Base-by-base conservation (phyloP, 805 yeast genomes). In the Ogataea pini region DNA sequence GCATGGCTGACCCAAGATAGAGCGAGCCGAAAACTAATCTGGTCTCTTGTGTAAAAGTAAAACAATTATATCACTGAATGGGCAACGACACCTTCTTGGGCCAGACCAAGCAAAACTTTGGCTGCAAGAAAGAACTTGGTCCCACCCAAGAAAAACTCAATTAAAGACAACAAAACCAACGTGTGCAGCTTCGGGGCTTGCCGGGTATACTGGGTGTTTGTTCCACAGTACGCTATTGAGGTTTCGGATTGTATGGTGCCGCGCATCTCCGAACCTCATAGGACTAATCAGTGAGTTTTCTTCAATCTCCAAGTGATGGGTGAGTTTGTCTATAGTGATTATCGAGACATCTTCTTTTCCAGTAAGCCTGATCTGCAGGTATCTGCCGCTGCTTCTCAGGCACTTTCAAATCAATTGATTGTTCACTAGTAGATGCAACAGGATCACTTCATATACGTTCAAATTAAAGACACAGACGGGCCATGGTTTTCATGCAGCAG, bases 11-110 rank as follows among this genome's bases (percentile, higher is more conserved):
- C 34, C 34, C 34, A 31, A 31, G 82, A 82, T 55, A 74, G 70
- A 0, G 84, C 74, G 19, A 81, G 65, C 36, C 88, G 67, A 24
- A 78, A 60, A 1, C 83, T 73, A 17, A 68, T 55, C 47, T 70
- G 72, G 9, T 54, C 59, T 28, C 67, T 46, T 14, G 63, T 69
- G 61, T 64, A 70, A 47, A 68, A 71, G 52, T 69, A 68, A 2
- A 72, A 64, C 49, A 70, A 56, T 65, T 70, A 70, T 39, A 65
- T 55, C 14, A 63, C 60, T 2, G 62, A 50, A 29, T 66, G 68
- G 16, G 63, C 69, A 31, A 69, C 67, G 48, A 64, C 63, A 1
- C 73, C 73, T 24, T 72, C 72, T 50, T 67, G 70, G 22, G 68
- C 59, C 4, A 60, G 47, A 7, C 70, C 73, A 12, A 67, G 57